Base-by-base conservation (phyloP, 78 protist species). In the Speleostelium caveatum region DNA sequence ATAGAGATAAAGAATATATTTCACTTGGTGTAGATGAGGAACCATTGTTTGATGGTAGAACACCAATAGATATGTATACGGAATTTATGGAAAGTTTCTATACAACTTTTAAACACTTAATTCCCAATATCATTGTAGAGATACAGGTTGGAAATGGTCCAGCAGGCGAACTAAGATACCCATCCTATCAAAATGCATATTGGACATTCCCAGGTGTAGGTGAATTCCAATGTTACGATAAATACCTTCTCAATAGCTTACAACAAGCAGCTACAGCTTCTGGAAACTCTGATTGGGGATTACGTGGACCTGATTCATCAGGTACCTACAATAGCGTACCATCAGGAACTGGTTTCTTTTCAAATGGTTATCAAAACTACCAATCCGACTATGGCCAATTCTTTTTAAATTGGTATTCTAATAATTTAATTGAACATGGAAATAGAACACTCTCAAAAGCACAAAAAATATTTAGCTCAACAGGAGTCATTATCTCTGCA, bases 121-220 rank as follows among this genome's bases (percentile, higher is more conserved):
- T 95, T 0, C 93, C 88, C 22, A 26, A 7, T 59, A 39, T 65
- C 33, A 24, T 92, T 45, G 39, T 8, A 36, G 97, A 95, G 73
- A 78, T 95, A 21, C 96, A 97, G 62, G 90, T 97, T 42, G 90
- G 97, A n/a, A 59, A 92, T 1, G 98, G 98, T 2, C 98, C 98
- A 8, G 86, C 95, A 12, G 98, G 98, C 55, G 98, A 97, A 61
- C 39, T 95, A 73, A 76, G 98, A 28, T 97, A 97, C 53, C 98
- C 98, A 41, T 73, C 95, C 28, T 97, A 97, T 73, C 98, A 95
- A 55, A 28, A 75, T 26, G 76, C 73, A 26, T 51, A 62, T n/a
- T 96, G 98, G 98, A 53, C 73, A 19, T 97, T 87, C 86, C 94
- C 94, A 4, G 97, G 97, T 22, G 87, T 95, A 24, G 98, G 98